Percentiles rank a stretch among this genome's conserved stretches.
Evolutionary conservation across 176 grass and related monocot species (phyloP).

Genomic region (Avena atlantica): DNA sequence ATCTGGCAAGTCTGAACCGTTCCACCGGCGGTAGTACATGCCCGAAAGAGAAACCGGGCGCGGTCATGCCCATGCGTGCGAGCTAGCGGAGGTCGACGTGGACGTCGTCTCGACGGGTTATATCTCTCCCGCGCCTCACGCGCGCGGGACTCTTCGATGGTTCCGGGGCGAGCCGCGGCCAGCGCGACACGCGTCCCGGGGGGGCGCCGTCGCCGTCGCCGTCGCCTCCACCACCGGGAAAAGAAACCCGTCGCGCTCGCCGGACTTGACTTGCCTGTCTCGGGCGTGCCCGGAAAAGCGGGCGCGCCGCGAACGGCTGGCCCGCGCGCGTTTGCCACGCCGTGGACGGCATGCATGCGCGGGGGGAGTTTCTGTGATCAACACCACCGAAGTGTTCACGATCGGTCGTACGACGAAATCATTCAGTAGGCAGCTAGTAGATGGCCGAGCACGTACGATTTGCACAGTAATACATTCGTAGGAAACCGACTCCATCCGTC

Average conservation of each 20-base stretch:
- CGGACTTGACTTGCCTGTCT: slow-evolving; percentile 35
- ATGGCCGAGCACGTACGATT: neutral
- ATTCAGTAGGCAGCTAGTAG: too few relatives aligned
- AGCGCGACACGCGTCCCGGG: slow-evolving; percentile 33
- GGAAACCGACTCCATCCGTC: neutral
- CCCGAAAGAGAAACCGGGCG: neutral
- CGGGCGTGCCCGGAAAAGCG: neutral
- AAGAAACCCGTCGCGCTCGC: slow-evolving; percentile 14
- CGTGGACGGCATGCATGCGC: neutral
- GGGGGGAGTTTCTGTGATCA: too few relatives aligned
- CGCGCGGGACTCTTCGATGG: neutral
- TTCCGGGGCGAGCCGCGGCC: neutral
- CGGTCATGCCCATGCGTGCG: slow-evolving; percentile 6
- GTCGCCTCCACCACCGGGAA: neutral
- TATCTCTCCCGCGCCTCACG: neutral
- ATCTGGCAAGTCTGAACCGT: slow-evolving; percentile 23
- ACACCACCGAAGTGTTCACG: too few relatives aligned
- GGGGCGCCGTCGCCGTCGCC: slow-evolving; percentile 19
- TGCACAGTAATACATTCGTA: neutral
- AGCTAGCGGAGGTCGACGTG: neutral
- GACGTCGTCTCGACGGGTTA: neutral
- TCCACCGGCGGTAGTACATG: neutral
- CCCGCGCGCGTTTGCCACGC: neutral
- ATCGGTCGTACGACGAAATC: too few relatives aligned
- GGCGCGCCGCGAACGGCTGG: neutral